A percentile compares a stretch with the other conserved stretches of the same genome.
These are phyloP conservation scores for Ceratobasidium sp. DNA, from an alignment of 1,284 basidiomycete genomes.

Conservation along the genomic window DNA sequence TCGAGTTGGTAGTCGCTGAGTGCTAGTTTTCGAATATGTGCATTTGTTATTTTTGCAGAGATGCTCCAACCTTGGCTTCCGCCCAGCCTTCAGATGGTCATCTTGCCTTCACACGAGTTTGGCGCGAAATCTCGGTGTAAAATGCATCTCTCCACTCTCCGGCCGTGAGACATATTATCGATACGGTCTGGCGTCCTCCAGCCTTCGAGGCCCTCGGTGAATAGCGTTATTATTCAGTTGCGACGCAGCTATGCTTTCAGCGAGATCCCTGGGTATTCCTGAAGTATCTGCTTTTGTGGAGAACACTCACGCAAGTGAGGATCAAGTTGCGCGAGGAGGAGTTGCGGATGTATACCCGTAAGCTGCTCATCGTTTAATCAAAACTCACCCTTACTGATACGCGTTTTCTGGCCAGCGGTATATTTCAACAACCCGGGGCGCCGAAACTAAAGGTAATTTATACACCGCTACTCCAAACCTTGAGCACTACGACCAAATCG, in stretches of 20 bases:
- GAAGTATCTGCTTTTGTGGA: conserved; percentile 25
- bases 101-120: not conserved
- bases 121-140: too few species aligned
- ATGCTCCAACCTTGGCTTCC: not conserved
- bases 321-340: conserved; percentile 1
- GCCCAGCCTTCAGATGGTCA: not conserved
- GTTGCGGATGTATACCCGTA: conserved; percentile 26
- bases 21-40: not conserved
- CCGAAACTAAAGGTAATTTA: not conserved
- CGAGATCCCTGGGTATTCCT: conserved; percentile 19
- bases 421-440: not conserved
- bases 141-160: not conserved
- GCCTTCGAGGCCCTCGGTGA: not conserved
- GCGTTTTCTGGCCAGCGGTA: not conserved
- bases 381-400: not conserved
- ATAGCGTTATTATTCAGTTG: not conserved
- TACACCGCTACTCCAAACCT: not conserved
- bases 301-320: not conserved
- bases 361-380: not conserved
- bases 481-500: not conserved
- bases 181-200: not conserved
- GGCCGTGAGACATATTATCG: not conserved
- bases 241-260: conserved; percentile 11
- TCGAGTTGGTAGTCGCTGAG: too few species aligned
- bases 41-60: not conserved